Percentiles rank a stretch among this genome's conserved stretches.
These are phyloP conservation scores for Coniferiporia weirii DNA, from an alignment of 1,284 basidiomycete genomes.

Conservation along the genomic window DNA sequence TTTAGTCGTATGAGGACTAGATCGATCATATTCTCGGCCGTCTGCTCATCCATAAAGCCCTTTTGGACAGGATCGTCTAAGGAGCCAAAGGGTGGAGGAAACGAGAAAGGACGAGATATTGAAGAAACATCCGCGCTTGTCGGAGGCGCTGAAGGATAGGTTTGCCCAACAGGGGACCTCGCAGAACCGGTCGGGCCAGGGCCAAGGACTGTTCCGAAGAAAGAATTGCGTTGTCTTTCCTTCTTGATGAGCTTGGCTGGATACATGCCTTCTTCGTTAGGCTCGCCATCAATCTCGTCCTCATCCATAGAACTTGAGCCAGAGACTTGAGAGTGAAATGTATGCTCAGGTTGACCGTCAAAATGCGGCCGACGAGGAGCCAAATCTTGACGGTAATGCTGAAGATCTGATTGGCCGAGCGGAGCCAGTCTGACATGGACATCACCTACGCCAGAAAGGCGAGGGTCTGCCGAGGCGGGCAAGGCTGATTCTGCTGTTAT, in stretches of 20 bases:
- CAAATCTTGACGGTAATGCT: slow-evolving; percentile 10
- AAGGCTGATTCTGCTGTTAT: slow-evolving; percentile 33
- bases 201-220: slow-evolving; percentile 75
- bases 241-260: slow-evolving; percentile 65
- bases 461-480: slow-evolving; percentile 19
- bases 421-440: slow-evolving; percentile 31
- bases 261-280: slow-evolving; percentile 55
- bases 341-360: slow-evolving; percentile 20
- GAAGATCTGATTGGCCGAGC: slow-evolving; percentile 19
- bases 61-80: slow-evolving; percentile 62
- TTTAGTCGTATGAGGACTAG: slow-evolving; percentile 74
- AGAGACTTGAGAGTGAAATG: slow-evolving; percentile 22
- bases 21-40: slow-evolving; percentile 67
- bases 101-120: slow-evolving; percentile 23
- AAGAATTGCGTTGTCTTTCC: slow-evolving; percentile 66
- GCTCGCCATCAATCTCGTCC: slow-evolving; percentile 54
- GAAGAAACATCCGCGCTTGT: slow-evolving; percentile 25
- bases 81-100: slow-evolving; percentile 24
- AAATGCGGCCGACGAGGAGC: slow-evolving; percentile 31
- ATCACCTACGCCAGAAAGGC: neutral
- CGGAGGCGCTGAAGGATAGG: slow-evolving; percentile 20
- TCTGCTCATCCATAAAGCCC: slow-evolving; percentile 60
- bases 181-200: slow-evolving; percentile 39
- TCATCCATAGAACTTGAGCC: slow-evolving; percentile 46
- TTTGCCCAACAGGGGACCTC: slow-evolving; percentile 21